Evolutionary conservation across 257 asterid species (phyloP).

Genomic region (Fraxinus anomala): DNA sequence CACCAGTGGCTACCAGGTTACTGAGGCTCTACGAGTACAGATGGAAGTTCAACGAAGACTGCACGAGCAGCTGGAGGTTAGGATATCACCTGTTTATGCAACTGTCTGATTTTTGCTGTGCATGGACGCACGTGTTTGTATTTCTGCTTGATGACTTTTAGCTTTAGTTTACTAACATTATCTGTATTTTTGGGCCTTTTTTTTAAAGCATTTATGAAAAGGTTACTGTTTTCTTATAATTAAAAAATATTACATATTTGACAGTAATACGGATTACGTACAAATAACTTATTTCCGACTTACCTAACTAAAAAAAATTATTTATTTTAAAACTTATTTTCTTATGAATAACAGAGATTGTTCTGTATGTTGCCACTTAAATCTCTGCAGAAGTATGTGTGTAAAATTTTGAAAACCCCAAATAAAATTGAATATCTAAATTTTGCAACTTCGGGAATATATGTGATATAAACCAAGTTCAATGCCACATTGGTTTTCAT

Average conservation of each 20-base stretch:
- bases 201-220: too few species aligned
- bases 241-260: too few species aligned
- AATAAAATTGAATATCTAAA: neutral
- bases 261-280: neutral
- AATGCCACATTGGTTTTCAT: neutral
- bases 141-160: too few species aligned
- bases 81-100: neutral
- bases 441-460: neutral
- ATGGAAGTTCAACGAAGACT: constrained; percentile 89
- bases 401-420: neutral
- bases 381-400: neutral
- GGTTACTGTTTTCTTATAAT: too few species aligned
- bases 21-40: constrained; percentile 87
- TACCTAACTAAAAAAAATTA: neutral
- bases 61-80: constrained; percentile 87
- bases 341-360: neutral
- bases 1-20: constrained; percentile 79
- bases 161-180: too few species aligned
- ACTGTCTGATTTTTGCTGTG: neutral
- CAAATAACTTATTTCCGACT: neutral
- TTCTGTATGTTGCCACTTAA: neutral
- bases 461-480: neutral
- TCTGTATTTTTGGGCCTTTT: too few species aligned
- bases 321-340: too few species aligned
- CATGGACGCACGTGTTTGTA: neutral